phyloP scores from a whole-genome alignment of 768 basidiomycete genomes.

The Tephrocybe sp. region DNA sequence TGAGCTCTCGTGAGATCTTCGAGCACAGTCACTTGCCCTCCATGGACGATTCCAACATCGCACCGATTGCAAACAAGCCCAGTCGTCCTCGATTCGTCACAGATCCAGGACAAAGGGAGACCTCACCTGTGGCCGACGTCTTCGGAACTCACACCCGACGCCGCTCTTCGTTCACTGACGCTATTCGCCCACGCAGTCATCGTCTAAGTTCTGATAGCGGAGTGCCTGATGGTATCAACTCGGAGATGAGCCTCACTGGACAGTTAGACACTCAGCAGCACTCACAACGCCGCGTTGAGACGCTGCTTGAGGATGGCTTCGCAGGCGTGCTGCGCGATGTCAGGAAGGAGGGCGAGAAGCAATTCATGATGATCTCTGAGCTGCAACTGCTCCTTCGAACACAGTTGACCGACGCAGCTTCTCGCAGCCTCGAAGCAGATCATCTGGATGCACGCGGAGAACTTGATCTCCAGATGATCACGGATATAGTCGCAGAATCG shows the following conservation, averaged over 20 bases:
- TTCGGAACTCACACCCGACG: slow-evolving; percentile 45
- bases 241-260: slow-evolving; percentile 51
- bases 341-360: slow-evolving; percentile 23
- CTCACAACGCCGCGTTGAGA: slow-evolving; percentile 59
- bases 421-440: slow-evolving; percentile 56
- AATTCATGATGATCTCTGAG: slow-evolving; percentile 66
- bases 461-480: slow-evolving; percentile 76
- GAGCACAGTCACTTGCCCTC: slow-evolving; percentile 70
- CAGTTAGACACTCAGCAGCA: slow-evolving; percentile 62
- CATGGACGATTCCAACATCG: slow-evolving; percentile 73
- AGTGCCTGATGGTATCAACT: slow-evolving; percentile 35
- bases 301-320: slow-evolving; percentile 72
- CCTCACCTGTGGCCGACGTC: slow-evolving; percentile 34
- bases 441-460: slow-evolving; percentile 75
- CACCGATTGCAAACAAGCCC: slow-evolving; percentile 64
- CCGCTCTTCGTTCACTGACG: slow-evolving; percentile 58
- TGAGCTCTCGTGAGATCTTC: slow-evolving; percentile 73
- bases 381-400: slow-evolving; percentile 66
- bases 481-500: slow-evolving; percentile 65
- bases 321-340: slow-evolving; percentile 45
- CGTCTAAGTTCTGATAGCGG: slow-evolving; percentile 24
- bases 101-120: slow-evolving; percentile 45
- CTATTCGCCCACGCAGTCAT: slow-evolving; percentile 33
- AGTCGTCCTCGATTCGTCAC: slow-evolving; percentile 54
- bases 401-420: slow-evolving; percentile 65